Evolutionary conservation across 805 yeast genomes (phyloP), one percentile per base, ranked within the genome.

Genomic region (Metschnikowia aberdeeniae): DNA sequence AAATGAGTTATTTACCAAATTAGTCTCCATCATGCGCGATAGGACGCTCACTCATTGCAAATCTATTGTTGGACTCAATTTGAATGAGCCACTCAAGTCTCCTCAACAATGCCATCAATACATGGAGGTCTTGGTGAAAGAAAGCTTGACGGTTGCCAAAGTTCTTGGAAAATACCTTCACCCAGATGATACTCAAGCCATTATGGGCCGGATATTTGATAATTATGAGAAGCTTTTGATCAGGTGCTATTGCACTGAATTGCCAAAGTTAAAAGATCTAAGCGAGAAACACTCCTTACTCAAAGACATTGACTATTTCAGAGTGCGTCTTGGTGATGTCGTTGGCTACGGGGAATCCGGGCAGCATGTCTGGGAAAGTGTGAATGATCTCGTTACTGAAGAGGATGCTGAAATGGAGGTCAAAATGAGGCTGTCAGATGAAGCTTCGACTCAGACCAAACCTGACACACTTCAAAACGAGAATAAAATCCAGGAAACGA

Each of bases 21-120:
- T 86, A 36, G 78, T 84, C n/a, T 73, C 82, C 2, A 76, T 85
- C 13, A 84, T 85, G 90, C 70, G 73, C 34, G 90, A 84, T 48
- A 75, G 87, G 44, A 76, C 82, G 1, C 53, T 63, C 1, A 65
- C 61, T 31, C 84, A 81, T 56, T 70, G 83, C 43, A 55, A 60
- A n/a, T 67, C 76, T 4, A 68, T 83, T 3, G 56, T 65, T 11
- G 61, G 60, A 17, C 69, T 75, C 9, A 73, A 82, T 52, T 81
- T 84, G 81, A 64, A 78, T 2, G 64, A 63, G 13, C 72, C 77
- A 0, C 45, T 71, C 3, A 59, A 64, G 17, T 67, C 64, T 7
- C 68, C 75, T 2, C 72, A 67, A 11, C 77, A 74, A 42, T 80
- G 80, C 36, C 84, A 82, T 56, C 67, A 61, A 29, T 85, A 82